These are phyloP conservation scores for Perkinsus olseni DNA, from an alignment of 169 alveolate genomes.

Conservation along the genomic window DNA sequence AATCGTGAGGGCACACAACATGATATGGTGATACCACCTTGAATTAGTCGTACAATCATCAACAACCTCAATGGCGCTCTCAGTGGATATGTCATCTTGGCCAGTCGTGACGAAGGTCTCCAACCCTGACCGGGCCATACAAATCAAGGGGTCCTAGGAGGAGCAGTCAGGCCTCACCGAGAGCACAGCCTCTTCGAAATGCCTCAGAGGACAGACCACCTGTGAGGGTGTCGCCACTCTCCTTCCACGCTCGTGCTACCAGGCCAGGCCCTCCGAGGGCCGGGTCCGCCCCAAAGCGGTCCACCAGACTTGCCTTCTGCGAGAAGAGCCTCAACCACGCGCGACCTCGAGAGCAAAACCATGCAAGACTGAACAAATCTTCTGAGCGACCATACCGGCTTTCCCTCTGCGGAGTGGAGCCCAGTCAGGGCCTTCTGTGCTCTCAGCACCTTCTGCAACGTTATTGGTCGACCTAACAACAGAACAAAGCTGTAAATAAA, in stretches of 20 bases:
- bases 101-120: not conserved
- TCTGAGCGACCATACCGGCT: no score
- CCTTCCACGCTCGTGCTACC: not conserved
- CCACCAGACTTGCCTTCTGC: not conserved
- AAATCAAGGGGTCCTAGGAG: no score
- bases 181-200: not conserved
- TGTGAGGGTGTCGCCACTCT: not conserved
- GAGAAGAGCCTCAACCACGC: not conserved
- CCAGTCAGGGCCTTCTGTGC: no score
- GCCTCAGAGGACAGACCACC: not conserved
- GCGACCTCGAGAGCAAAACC: not conserved
- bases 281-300: not conserved
- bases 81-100: not conserved
- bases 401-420: no score
- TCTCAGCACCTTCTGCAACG: no score
- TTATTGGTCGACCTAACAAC: no score
- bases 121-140: no score
- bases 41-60: not conserved
- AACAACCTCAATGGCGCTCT: not conserved
- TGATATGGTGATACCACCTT: not conserved
- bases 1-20: not conserved
- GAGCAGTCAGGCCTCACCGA: no score
- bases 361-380: no score
- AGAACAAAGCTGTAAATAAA: no score
- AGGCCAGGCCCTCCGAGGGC: not conserved